Evolutionary conservation across 306 rosid species (phyloP).

Genomic region (Trichosanthes cucumerina): DNA sequence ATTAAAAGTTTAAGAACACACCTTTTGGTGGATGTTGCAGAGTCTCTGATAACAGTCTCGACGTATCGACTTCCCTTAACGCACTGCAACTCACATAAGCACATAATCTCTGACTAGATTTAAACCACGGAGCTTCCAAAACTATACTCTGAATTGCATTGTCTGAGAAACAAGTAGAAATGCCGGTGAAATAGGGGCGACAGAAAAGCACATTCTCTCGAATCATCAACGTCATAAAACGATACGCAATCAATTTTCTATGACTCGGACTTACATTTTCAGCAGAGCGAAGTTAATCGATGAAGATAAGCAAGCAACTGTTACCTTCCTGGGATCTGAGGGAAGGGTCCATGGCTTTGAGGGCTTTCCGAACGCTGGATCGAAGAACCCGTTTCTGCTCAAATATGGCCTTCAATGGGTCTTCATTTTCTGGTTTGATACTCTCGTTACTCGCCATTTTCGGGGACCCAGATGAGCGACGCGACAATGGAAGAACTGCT

Average conservation of each 20-base stretch:
- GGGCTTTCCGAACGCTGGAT: constrained; percentile 58
- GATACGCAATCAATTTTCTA: not conserved
- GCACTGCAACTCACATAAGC: constrained; percentile 82
- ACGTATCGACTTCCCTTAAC: constrained; percentile 80
- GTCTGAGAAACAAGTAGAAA: constrained; percentile 26
- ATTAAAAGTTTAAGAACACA: constrained; percentile 5
- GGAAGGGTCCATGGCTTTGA: constrained; percentile 56
- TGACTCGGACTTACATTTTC: not conserved
- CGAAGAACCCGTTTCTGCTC: constrained; percentile 54
- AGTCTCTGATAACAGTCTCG: constrained; percentile 44
- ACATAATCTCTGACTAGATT: constrained; percentile 54
- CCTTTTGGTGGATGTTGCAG: constrained; percentile 31
- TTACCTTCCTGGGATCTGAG: constrained; percentile 73
- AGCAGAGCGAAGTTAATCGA: not conserved
- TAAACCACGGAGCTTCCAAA: constrained; percentile 75
- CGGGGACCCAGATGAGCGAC: not conserved
- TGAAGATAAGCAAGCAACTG: not conserved
- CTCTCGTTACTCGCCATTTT: constrained; percentile 13
- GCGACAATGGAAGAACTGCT: not conserved
- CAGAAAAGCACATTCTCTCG: not conserved
- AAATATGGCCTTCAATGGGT: constrained; percentile 39
- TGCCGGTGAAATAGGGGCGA: not conserved
- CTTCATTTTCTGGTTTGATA: constrained; percentile 6
- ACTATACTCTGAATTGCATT: constrained; percentile 51
- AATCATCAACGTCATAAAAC: not conserved